phyloP scores from a whole-genome alignment of 805 yeast species.

The Ogataea nitratoaversa region DNA sequence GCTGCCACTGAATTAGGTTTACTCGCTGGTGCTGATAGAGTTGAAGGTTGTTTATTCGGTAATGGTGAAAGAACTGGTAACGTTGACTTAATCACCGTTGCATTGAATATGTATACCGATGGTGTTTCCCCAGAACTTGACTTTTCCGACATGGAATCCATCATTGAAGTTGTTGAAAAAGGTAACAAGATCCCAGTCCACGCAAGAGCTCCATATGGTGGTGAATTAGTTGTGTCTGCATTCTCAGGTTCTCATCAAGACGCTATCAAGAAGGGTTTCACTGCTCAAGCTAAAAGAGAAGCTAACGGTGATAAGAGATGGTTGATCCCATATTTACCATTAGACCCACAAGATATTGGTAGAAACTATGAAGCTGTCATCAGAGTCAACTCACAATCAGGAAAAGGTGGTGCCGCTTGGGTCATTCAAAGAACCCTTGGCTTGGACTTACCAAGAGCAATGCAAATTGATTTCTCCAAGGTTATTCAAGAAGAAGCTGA shows the following conservation, averaged over 20 bases:
- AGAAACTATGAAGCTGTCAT: conserved; percentile 90
- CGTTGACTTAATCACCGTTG: conserved; percentile 76
- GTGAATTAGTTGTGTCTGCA: conserved; percentile 78
- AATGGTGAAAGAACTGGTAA: conserved; percentile 88
- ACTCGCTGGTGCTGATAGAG: conserved; percentile 84
- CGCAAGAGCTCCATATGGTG: conserved; percentile 79
- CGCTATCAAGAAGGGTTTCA: conserved; percentile 80
- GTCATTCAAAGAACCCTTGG: conserved; percentile 71
- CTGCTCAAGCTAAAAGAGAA: conserved; percentile 38
- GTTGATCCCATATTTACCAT: conserved; percentile 63
- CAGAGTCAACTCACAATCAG: conserved; percentile 83
- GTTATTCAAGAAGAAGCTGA: conserved; percentile 66
- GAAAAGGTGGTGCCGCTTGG: conserved; percentile 91
- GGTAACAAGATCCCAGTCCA: conserved; percentile 80
- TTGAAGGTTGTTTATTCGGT: conserved; percentile 82
- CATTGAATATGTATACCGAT: conserved; percentile 73
- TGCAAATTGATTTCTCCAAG: conserved; percentile 70
- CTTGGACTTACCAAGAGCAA: conserved; percentile 75
- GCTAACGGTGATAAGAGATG: neutral
- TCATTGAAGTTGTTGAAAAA: conserved; percentile 70
- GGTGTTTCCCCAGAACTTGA: conserved; percentile 70
- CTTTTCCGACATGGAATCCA: conserved; percentile 60
- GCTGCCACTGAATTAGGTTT: conserved; percentile 83
- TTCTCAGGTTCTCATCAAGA: conserved; percentile 86
- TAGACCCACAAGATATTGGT: conserved; percentile 82